Evolutionary conservation across 352 stramenopile species (phyloP), one percentile per base, ranked within the genome.

Genomic region (Pythium diclinum): DNA sequence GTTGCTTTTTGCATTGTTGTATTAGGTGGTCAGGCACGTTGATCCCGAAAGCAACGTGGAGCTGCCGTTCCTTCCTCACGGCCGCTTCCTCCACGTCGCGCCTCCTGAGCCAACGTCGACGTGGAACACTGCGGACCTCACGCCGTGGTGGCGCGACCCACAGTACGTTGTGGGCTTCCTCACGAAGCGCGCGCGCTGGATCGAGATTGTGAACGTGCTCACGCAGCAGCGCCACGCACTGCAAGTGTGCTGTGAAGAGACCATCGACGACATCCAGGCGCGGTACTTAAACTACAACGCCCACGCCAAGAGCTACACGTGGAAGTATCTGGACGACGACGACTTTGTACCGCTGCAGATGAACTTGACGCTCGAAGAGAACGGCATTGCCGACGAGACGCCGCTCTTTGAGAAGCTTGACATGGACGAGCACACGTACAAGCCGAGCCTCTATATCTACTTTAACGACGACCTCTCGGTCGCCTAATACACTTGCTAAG

Each of bases 391-490:
- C 1, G 92, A 98, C 61, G 90, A 98, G 54, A 79, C 81, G 19
- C 25, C 69, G 2, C 63, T 88, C 14, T 92, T 97, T 42, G 84
- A 95, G 62, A 79, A 78, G 58, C 83, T 97, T 33, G 77, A 89
- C 68, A 94, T 97, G 73, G 82, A 95, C 61, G 83, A 89, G 38
- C 89, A 97, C n/a, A 63, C 77, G 33, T 97, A 83, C 69, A 94
- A 94, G 32, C 91, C 91, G 8, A 89, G 84, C 7, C 57, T 98
- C 19, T 89, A 97, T 68, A 77, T 97, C 36, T 98, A 97, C 80
- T 98, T 89, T 61, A 96, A 97, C 68, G 92, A 98, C 69, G 92
- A 98, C 68, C 78, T 98, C 42, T 97, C 92, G 28, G 61, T 92
- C 56, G 53, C 79, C 60, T 93, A 73, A 76, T 21, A 46, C 21